These are phyloP conservation scores for Pelagomonas calceolata DNA, from an alignment of 108 stramenopile genomes.

Conservation along the genomic window DNA sequence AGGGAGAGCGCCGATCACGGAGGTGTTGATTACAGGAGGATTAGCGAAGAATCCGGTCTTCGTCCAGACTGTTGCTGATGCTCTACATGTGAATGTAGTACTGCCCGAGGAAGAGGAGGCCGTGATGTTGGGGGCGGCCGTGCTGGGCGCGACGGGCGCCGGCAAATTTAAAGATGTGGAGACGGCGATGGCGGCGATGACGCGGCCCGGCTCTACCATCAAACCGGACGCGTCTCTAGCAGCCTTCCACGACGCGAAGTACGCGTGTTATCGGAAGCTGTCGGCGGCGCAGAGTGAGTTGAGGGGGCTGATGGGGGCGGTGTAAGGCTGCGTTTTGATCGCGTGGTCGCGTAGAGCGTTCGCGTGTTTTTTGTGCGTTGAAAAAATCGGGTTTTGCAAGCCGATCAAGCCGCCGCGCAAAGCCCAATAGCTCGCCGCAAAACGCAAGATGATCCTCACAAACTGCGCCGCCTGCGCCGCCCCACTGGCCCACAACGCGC, in stretches of 20 bases:
- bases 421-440: too few relatives aligned
- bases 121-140: slow-evolving; percentile 6
- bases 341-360: too few relatives aligned
- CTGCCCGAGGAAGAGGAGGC: slow-evolving; percentile 4
- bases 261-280: neutral
- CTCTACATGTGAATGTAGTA: slow-evolving; percentile 1
- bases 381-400: too few relatives aligned
- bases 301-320: neutral
- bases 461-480: too few relatives aligned
- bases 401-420: too few relatives aligned
- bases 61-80: slow-evolving; percentile 3
- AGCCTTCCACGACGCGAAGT: slow-evolving; percentile 6
- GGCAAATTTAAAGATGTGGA: too few relatives aligned
- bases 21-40: slow-evolving; percentile 3
- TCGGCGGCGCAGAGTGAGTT: neutral
- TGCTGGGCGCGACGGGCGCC: slow-evolving; percentile 3
- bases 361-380: too few relatives aligned
- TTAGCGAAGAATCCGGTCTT: slow-evolving; percentile 5
- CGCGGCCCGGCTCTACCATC: neutral
- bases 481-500: too few relatives aligned
- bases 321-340: too few relatives aligned
- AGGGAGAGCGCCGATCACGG: neutral
- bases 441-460: too few relatives aligned
- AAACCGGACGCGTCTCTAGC: neutral
- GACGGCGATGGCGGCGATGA: neutral